Evolutionary conservation across 257 asterid genomes (phyloP), one percentile per base, ranked within the genome.

Genomic region (Verbena officinalis): DNA sequence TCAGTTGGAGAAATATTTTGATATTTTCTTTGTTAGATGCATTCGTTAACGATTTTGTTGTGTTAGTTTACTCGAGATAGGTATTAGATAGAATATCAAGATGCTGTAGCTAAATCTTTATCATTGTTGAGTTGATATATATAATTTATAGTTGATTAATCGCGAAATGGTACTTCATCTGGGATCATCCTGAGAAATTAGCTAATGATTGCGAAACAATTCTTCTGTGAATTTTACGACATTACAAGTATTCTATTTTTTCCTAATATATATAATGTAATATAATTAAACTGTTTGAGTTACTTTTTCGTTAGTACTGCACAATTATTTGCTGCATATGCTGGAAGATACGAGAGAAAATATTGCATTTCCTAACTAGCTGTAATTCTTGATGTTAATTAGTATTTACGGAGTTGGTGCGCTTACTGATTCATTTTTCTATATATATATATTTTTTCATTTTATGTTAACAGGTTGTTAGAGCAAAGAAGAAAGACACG

Each of bases 401-500:
- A 20, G 45, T 16, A 51, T 22, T 33, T 61, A 49, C 14, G 65
- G 58, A 67, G 45, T 65, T 43, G 59, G 50, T 56, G 52, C 64
- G 31, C 36, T 3, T 62, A 49, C 36, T 64, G 4, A 7, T 62
- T 40, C 27, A 7, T 45, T 44, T 60, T 56, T 45, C 69, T 22
- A n/a, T n/a, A n/a, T n/a, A n/a, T n/a, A n/a, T n/a, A n/a, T 55
- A 78, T 40, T 36, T 9, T 38, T 55, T 57, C n/a, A n/a, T 56
- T 45, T 69, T 19, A 56, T 80, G 54, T 24, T 34, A 57, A 50
- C 84, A 94, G 99, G 99, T 94, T 73, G 99, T 94, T 43, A 80
- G 96, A 78, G 99, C 99, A 22, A 90, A 66, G 78, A 94, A 94
- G 91, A 94, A 88, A 80, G 98, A 94, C 74, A 88, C 96, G 0